Evolutionary conservation across 345 rosid species (phyloP), one percentile per base, ranked within the genome.

Genomic region (Linum tenue): DNA sequence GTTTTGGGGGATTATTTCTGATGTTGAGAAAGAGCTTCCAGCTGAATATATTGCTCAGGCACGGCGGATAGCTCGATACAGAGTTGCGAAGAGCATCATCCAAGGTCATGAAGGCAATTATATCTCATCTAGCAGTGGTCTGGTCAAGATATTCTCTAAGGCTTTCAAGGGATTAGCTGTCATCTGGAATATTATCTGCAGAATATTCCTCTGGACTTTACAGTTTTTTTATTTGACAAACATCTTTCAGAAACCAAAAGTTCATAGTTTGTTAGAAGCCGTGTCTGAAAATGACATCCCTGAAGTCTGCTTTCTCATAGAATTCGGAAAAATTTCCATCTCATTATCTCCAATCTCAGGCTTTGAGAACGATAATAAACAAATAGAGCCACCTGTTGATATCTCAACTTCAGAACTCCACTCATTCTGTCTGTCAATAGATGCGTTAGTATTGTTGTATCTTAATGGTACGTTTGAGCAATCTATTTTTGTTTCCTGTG

Each of bases 1-100:
- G 69, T 77, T 70, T 41, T 86, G 95, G 95, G 76, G 75, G 66
- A 70, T 74, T 70, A 82, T 92, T 68, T 75, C 76, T 67, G 59
- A 73, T 60, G 67, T 81, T 68, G 98, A 92, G 76, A 82, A 81
- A 69, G 72, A 87, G 70, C 85, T 92, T 56, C 85, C 95, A 36
- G 80, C 84, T 71, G 89, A 86, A 78, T 87, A 90, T 63, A 84
- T 92, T 63, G 81, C 86, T 61, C 92, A 81, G 78, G 98, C 96
- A 59, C 78, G 98, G 68, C 82, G 86, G 73, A 81, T 89, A 68
- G 96, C 85, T 66, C 80, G 94, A 64, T 77, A 73, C 77, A 84
- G 84, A 72, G 79, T 83, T 63, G 58, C 67, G 39, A 63, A 79
- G 67, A 67, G 72, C 37, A 64, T 22, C 31, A 22, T 69, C 73